Conservation (phyloP, 1,284 basidiomycete genomes). For the Porogramme epimiltina region DNA sequence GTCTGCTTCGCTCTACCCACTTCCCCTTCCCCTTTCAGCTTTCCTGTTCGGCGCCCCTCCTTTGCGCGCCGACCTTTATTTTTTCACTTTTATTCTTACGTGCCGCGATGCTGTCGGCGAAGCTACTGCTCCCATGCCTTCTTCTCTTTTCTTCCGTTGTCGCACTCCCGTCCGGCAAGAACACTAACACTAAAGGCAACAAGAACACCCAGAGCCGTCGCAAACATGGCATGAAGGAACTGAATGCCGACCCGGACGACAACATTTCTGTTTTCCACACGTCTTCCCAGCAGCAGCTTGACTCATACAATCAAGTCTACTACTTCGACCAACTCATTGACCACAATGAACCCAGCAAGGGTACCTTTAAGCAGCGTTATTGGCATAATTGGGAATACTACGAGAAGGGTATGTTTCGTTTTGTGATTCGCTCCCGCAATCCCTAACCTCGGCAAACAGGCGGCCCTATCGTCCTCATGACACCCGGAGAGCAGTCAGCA, state of each 20-base stretch:
- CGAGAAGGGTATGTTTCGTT: constrained; percentile 30
- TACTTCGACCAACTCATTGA: constrained; percentile 74
- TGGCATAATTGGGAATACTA: constrained; percentile 70
- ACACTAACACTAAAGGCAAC: no score
- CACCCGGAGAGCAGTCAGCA: constrained; percentile 40
- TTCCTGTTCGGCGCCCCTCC: no score
- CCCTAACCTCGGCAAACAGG: constrained; percentile 42
- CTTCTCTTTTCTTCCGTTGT: no score
- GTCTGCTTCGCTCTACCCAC: no score
- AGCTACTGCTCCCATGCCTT: no score
- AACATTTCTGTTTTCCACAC: not conserved
- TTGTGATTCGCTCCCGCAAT: not conserved
- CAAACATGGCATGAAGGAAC: not conserved
- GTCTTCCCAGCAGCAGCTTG: constrained; percentile 11
- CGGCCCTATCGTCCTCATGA: constrained; percentile 68
- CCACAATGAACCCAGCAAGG: constrained; percentile 63
- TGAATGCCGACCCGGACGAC: not conserved
- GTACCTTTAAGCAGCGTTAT: constrained; percentile 75
- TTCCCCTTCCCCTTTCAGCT: no score
- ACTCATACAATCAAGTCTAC: constrained; percentile 43
- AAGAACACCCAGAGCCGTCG: not conserved
- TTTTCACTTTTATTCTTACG: no score
- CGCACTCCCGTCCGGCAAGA: no score
- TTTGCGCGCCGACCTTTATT: no score
- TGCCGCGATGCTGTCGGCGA: no score